Evolutionary conservation across 225 moss, liverwort and hornwort species (phyloP), one percentile per base, ranked within the genome.

Genomic region (Climacium dendroides): DNA sequence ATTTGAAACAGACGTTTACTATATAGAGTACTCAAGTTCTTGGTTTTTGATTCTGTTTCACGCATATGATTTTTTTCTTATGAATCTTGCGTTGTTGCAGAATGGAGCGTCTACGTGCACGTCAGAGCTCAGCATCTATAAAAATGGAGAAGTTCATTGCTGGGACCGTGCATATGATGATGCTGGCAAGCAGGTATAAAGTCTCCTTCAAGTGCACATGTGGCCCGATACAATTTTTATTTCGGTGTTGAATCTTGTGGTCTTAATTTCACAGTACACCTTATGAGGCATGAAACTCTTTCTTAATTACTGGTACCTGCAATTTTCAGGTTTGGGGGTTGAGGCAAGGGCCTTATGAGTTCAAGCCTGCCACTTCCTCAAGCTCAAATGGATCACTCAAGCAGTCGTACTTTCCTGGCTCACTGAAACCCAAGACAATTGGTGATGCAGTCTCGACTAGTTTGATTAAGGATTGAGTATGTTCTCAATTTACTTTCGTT

Each of bases 151-250:
- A 89, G 85, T 98, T 64, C 97, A 98, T 87, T 93, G 92, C 74
- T 98, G 98, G 98, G 98, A 98, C 79, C 98, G 98, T 87, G 97
- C 98, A 29, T 98, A 97, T 87, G 97, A 98, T 85, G 96, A 97
- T 70, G 95, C 95, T 59, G 98, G 98, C 83, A 96, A 96, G 83
- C 98, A 98, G 98, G 97, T 97, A 80, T 55, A 34, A 55, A 28
- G 65, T 63, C 48, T 83, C 34, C 17, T 32, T 74, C 55, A 79
- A 78, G 29, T n/a, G 7, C 25, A 37, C 78, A 60, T 78, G 58
- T 82, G 34, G 43, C 59, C 57, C 59, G 52, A 43, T 5, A 59
- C 35, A 24, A 26, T 35, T 69, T 41, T 12, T 19, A 5, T 28
- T 29, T 78, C 41, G 28, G 41, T 41, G 19, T 57, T 60, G 15